Conservation (phyloP, 2,329 filamentous ascomycete genomes). For the Trichoderma koningii region DNA sequence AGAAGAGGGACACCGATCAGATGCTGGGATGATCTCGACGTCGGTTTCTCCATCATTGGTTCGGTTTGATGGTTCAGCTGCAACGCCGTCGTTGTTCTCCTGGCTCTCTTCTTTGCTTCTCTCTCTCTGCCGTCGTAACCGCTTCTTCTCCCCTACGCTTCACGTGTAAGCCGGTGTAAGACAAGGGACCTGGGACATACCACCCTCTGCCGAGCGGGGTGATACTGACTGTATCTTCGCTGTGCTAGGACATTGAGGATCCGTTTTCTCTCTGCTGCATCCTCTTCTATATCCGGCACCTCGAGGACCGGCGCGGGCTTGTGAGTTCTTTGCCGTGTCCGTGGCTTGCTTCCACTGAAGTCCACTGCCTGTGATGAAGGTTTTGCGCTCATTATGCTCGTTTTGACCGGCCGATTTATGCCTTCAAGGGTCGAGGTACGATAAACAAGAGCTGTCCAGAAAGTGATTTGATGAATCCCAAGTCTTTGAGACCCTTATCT, state of each 20-base stretch:
- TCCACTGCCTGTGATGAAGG: not conserved
- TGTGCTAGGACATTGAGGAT: conserved; percentile 58
- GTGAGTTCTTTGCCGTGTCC: conserved; percentile 44
- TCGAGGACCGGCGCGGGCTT: conserved; percentile 46
- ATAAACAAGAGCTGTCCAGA: too few species aligned
- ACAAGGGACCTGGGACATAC: too few species aligned
- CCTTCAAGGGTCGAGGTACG: too few species aligned
- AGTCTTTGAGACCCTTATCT: not conserved
- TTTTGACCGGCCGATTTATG: not conserved
- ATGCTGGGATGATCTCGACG: not conserved
- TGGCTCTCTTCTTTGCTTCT: not conserved
- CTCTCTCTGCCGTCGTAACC: conserved; percentile 35
- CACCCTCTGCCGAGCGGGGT: too few species aligned
- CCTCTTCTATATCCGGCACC: conserved; percentile 52
- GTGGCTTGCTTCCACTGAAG: conserved; percentile 31
- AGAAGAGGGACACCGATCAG: not conserved
- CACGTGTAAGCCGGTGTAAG: not conserved
- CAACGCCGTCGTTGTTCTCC: not conserved
- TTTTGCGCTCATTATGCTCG: not conserved
- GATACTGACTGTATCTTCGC: conserved; percentile 51
- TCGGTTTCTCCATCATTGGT: conserved; percentile 10
- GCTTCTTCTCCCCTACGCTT: conserved; percentile 39
- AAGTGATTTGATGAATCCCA: too few species aligned
- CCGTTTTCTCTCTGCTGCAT: conserved; percentile 56
- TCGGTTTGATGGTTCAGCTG: conserved; percentile 1